Percentiles rank a stretch among this genome's conserved stretches.
phyloP scores from a whole-genome alignment of 768 basidiomycete species.

The Tulasnella sp. region DNA sequence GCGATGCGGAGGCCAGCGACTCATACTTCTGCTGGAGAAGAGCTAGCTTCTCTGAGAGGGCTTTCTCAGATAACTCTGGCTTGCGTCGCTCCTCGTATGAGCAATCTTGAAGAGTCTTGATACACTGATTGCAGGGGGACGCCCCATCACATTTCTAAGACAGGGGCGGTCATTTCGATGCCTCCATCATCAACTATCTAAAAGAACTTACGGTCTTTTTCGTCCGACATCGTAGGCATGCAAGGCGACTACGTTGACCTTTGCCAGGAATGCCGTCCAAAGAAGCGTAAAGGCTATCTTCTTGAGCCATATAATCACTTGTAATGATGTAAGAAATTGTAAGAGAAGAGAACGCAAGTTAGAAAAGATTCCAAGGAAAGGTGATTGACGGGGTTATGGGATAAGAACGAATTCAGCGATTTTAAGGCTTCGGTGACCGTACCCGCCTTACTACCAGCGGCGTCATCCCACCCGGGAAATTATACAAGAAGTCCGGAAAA shows the following conservation, averaged over 20 bases:
- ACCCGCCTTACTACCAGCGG: neutral
- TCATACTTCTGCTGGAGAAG: neutral
- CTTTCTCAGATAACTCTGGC: constrained; percentile 7
- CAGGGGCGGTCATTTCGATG: neutral
- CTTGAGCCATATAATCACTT: neutral
- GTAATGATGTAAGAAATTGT: neutral
- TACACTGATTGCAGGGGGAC: constrained; percentile 9
- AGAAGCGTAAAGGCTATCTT: neutral
- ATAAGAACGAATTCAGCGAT: neutral
- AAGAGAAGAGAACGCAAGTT: neutral
- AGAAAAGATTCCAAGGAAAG: neutral
- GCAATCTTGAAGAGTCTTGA: constrained; percentile 1
- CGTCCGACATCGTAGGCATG: constrained; percentile 3
- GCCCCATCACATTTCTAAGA: constrained; percentile 10
- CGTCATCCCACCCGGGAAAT: neutral
- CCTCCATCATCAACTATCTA: neutral
- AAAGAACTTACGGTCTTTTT: constrained; percentile 1
- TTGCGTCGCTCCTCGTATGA: constrained; percentile 4
- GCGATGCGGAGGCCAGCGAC: neutral
- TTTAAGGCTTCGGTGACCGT: neutral
- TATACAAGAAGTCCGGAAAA: neutral
- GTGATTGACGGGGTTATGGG: neutral
- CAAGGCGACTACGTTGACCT: constrained; percentile 1
- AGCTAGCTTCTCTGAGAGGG: constrained; percentile 1
- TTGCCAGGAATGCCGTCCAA: neutral